phyloP scores from a whole-genome alignment of 148 eudicot species.

The Rhododendron molle region DNA sequence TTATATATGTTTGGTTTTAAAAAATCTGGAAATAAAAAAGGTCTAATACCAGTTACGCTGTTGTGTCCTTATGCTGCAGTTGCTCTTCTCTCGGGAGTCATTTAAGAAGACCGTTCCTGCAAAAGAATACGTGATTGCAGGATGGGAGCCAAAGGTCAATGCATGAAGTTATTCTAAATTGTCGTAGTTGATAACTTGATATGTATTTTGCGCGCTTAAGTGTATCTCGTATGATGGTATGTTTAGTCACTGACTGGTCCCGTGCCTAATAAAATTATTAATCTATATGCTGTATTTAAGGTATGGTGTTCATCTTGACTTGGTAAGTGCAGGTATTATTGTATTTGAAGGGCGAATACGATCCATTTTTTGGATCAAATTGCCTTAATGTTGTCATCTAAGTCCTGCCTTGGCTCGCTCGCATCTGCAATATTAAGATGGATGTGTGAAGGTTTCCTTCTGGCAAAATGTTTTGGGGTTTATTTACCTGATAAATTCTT shows the following conservation, averaged over 20 bases:
- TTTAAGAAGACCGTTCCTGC: constrained; percentile 47
- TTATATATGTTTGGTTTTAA: neutral
- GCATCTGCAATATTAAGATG: neutral
- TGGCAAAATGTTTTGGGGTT: neutral
- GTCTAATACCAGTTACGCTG: neutral
- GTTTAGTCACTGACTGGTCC: constrained; percentile 36
- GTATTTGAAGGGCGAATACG: neutral
- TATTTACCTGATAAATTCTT: neutral
- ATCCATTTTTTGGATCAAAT: neutral
- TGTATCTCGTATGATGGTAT: neutral
- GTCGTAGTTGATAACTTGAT: neutral
- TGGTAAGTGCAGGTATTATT: neutral
- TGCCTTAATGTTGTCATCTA: neutral
- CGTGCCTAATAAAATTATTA: neutral
- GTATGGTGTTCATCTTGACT: neutral
- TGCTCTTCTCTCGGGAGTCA: constrained; percentile 38
- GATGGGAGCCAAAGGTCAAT: constrained; percentile 57
- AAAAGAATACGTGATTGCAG: constrained; percentile 40
- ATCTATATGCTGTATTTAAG: neutral
- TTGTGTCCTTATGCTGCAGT: constrained; percentile 25
- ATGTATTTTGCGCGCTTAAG: neutral
- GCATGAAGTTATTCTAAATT: constrained; percentile 27
- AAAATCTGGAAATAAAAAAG: neutral
- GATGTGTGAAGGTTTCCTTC: neutral
- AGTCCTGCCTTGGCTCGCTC: neutral